These are phyloP conservation scores for Xanthoconium purpureum DNA, from an alignment of 768 basidiomycete species.

Conservation along the genomic window DNA sequence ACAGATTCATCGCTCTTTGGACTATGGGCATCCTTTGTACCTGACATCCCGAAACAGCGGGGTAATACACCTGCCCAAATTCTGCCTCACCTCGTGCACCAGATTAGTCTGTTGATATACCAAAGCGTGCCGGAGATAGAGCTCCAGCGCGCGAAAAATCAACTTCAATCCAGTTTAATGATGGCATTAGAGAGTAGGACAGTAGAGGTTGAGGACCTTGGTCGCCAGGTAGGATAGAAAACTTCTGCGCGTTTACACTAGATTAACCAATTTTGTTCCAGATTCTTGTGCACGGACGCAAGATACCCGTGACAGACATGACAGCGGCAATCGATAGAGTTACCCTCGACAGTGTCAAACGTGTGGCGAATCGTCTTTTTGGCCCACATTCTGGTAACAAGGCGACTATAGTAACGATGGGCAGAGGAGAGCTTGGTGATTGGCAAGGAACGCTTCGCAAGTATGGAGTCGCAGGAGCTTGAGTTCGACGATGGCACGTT, in stretches of 20 bases:
- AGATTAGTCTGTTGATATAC: conserved; percentile 80
- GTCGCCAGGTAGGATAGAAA: conserved; percentile 63
- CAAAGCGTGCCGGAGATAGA: conserved; percentile 63
- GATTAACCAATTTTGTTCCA: conserved; percentile 26
- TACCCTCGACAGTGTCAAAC: conserved; percentile 62
- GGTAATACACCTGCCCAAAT: conserved; percentile 69
- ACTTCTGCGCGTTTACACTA: not conserved
- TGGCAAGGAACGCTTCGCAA: conserved; percentile 61
- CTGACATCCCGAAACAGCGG: conserved; percentile 51
- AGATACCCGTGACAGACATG: conserved; percentile 89
- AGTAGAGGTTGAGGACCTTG: conserved; percentile 85
- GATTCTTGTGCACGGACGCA: conserved; percentile 84
- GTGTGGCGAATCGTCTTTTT: conserved; percentile 76
- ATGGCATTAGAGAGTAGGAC: conserved; percentile 92
- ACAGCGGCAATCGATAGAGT: conserved; percentile 79
- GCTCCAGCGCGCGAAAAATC: conserved; percentile 87
- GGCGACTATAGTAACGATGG: conserved; percentile 82
- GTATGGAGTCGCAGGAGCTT: conserved; percentile 57
- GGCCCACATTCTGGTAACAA: conserved; percentile 57
- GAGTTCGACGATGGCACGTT: not conserved
- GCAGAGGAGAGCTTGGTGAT: conserved; percentile 71
- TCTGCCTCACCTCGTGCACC: conserved; percentile 81
- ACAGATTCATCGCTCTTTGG: conserved; percentile 92
- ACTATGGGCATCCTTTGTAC: conserved; percentile 81
- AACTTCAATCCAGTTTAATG: conserved; percentile 87